Evolutionary conservation across 2,329 filamentous ascomycete species (phyloP), one percentile per base, ranked within the genome.

Genomic region (Botrytis aclada): DNA sequence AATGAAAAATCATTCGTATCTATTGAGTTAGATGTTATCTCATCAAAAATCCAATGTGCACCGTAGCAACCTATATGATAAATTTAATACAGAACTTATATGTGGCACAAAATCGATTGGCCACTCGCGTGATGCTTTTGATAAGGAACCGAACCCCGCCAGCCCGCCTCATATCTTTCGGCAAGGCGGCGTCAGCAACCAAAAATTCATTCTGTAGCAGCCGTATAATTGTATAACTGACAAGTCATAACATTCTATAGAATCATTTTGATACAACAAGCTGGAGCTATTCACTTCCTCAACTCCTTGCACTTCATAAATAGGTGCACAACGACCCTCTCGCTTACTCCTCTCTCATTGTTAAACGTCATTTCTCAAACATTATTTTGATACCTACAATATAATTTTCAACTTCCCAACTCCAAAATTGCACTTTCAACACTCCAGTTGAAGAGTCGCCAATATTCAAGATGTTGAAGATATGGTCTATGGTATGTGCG

Each of bases 401-500:
- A 56, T 67, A 67, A 22, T 41, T 25, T n/a, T 32, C 47, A 16
- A 37, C 47, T 54, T 41, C 22, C 25, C 3, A 56, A 67, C 65
- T 56, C n/a, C 34, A 39, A 9, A 18, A 67, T 41, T 7, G 16
- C 45, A 72, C 47, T 39, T 12, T n/a, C 18, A 20, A 56, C 20
- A 41, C 45, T 47, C 32, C 12, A 47, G 32, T 12, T 45, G 22
- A 61, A 8, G 29, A 32, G 16, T 41, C 14, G 34, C 29, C 32
- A 29, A 32, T 66, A 66, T 73, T 77, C 85, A 95, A 86, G 81
- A 98, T 98, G 96, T 88, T 98, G 87, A 98, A 98, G 86, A 98
- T 98, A 87, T 98, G 95, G 96, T 97, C 94, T 80, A 97, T 98
- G 95, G 94, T 97, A 86, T 69, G 87, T 80, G 22, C 41, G 34